Conservation (phyloP, 176 grass and related monocot genomes). For the Neostapfia colusana region DNA sequence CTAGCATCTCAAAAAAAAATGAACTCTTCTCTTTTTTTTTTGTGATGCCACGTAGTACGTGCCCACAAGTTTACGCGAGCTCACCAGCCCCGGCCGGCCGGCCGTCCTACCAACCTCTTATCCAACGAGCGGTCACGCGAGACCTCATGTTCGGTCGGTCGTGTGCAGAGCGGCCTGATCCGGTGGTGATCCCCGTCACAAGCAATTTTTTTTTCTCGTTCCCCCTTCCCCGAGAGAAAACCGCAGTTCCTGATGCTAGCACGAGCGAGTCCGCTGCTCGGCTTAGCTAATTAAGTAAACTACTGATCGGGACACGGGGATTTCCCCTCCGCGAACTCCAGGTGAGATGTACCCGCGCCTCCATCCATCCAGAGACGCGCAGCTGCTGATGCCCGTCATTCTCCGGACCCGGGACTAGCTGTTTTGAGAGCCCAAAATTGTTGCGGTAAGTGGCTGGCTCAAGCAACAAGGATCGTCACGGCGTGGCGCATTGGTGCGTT, state of each 20-base stretch:
- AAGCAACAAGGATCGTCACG: too few species aligned
- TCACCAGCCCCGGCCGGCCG: too few species aligned
- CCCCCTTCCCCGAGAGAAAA: not conserved
- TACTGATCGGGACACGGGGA: not conserved
- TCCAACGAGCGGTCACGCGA: not conserved
- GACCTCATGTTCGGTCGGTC: not conserved
- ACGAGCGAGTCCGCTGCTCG: too few species aligned
- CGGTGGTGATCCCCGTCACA: not conserved
- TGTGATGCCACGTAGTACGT: not conserved
- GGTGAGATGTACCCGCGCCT: not conserved
- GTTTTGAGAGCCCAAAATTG: too few species aligned
- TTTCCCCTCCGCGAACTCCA: not conserved
- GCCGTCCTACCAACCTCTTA: not conserved
- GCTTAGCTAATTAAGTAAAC: not conserved
- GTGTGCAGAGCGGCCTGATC: not conserved
- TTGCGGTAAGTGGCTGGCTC: too few species aligned
- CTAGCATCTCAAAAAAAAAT: not conserved
- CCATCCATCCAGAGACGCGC: not conserved
- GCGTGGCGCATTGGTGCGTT: too few species aligned
- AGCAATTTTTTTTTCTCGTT: not conserved
- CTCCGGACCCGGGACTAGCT: too few species aligned
- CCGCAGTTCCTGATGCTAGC: not conserved
- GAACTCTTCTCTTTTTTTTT: not conserved
- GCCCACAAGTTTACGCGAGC: not conserved
- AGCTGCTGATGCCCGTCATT: not conserved